Conservation (phyloP, 2,329 filamentous ascomycete genomes). For the Arthroderma sp. region DNA sequence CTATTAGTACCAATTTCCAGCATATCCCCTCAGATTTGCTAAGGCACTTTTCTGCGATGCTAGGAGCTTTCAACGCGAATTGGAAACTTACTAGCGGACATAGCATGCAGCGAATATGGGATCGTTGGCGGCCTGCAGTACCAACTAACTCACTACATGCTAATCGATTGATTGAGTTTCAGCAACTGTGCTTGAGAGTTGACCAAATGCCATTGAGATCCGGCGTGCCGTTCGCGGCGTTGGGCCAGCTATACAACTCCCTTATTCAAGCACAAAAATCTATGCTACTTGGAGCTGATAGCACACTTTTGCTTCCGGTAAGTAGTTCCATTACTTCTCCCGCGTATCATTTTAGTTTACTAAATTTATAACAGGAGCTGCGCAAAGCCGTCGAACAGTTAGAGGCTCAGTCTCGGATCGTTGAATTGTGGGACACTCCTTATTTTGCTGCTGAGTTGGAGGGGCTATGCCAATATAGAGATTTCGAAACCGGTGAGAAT, state of each 20-base stretch:
- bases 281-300: constrained; percentile 25
- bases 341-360: background rate
- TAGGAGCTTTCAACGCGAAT: constrained; percentile 50
- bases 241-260: constrained; percentile 24
- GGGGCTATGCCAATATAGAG: constrained; percentile 33
- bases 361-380: constrained; percentile 18
- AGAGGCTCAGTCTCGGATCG: constrained; percentile 18
- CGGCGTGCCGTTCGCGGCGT: constrained; percentile 22
- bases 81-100: constrained; percentile 64
- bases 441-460: constrained; percentile 37
- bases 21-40: constrained; percentile 19
- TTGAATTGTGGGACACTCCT: constrained; percentile 20
- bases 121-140: constrained; percentile 50
- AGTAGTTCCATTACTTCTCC: constrained; percentile 3
- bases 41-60: constrained; percentile 17
- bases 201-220: constrained; percentile 25
- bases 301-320: constrained; percentile 22
- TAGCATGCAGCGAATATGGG: constrained; percentile 71
- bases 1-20: constrained; percentile 22
- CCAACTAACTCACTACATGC: constrained; percentile 26
- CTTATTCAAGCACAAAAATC: constrained; percentile 26
- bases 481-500: constrained; percentile 17
- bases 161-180: constrained; percentile 22
- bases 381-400: constrained; percentile 26
- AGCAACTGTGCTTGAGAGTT: constrained; percentile 24